Evolutionary conservation across 83 land plant species (phyloP).

Genomic region (Picea mariana): DNA sequence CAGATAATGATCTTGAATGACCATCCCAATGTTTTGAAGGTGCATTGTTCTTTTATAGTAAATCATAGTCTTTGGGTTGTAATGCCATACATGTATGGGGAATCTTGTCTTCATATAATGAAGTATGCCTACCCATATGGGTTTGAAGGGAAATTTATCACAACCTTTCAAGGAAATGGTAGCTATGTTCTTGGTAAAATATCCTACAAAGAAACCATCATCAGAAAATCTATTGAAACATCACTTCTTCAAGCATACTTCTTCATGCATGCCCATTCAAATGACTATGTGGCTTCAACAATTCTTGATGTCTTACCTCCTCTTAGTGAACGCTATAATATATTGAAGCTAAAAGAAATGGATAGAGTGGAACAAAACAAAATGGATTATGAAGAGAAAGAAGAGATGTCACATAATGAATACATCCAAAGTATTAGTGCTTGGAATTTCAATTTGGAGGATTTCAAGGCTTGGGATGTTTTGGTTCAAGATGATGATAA

Average conservation of each 20-base stretch:
- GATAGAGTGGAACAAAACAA: too few species aligned
- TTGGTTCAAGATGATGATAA: conserved; percentile 25
- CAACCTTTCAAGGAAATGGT: too few species aligned
- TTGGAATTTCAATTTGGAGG: conserved; percentile 80
- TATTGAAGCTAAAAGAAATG: too few species aligned
- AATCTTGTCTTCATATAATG: conserved; percentile 92
- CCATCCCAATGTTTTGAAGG: conserved; percentile 77
- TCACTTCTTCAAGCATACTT: too few species aligned
- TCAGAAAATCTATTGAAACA: too few species aligned
- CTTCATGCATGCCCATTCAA: too few species aligned
- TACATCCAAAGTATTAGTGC: conserved; percentile 76
- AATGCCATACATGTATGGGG: conserved; percentile 94
- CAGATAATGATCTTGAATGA: conserved; percentile 87
- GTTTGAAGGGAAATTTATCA: conserved; percentile 49
- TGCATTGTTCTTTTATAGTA: conserved; percentile 89
- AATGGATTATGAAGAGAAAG: too few species aligned
- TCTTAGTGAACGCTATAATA: too few species aligned
- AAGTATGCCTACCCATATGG: conserved; percentile 79
- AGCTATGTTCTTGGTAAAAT: too few species aligned
- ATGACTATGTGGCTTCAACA: too few species aligned
- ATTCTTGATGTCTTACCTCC: too few species aligned
- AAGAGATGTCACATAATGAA: conserved; percentile 26
- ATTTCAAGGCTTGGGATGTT: conserved; percentile 69
- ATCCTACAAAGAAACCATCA: too few species aligned
- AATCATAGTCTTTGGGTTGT: conserved; percentile 83